Base-by-base conservation (phyloP, 306 rosid species). In the Castanospermum australe region DNA sequence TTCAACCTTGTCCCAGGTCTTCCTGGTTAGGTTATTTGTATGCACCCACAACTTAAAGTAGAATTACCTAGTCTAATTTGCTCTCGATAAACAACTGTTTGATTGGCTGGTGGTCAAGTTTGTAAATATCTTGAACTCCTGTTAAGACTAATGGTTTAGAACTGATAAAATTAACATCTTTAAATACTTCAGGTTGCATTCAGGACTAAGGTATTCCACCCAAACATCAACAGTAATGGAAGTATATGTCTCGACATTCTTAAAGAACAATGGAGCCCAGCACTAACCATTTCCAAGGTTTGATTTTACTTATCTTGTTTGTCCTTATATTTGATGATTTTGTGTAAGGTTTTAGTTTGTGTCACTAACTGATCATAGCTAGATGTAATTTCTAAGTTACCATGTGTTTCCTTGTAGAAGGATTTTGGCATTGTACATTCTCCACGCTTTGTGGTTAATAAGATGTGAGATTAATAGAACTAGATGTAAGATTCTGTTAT, bases 181-280 rank as follows among this genome's bases (percentile, higher is more conserved):
- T 42, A 8, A 56, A 14, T 73, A 22, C 54, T 75, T 84, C 91
- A 91, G 98, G 98, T 93, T 78, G 92, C 97, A 33, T 91, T 93
- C 72, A 91, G 92, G 92, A 93, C 97, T 12, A 93, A 91, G 89
- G 97, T 93, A n/a, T 93, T 91, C 88, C 98, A 93, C 82, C 98
- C 98, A 25, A 93, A 93, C 82, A 90, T 93, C 81, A 93, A 91
- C 60, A 91, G 95, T 78, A 91, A 91, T 25, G 98, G 98, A 80
- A 93, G 91, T 72, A 93, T 93, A 60, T 93, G 98, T 73, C 87
- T 93, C 75, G 97, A 93, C 85, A 91, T 91, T 83, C 98, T 93
- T 35, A 91, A 91, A 79, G 97, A 91, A 80, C 97, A 93, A 54
- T 93, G 98, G 98, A 91, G 93, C 85, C 98, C 93, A 13, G 92